A percentile compares a stretch with the other conserved stretches of the same genome.
phyloP scores from a whole-genome alignment of 768 basidiomycete genomes.

The Mycena maculata region DNA sequence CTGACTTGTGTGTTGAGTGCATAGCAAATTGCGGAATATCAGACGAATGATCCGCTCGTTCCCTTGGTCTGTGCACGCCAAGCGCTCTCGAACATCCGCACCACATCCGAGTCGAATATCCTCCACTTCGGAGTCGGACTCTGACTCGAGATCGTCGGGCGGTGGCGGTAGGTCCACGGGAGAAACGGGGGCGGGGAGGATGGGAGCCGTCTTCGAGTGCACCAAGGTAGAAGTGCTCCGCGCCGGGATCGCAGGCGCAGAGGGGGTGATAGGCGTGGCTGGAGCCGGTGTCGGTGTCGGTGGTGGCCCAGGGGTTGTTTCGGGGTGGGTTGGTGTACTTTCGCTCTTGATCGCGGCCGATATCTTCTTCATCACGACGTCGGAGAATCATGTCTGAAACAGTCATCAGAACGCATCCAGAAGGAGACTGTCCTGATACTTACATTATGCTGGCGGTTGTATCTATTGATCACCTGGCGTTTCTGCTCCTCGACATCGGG shows the following conservation, averaged over 20 bases:
- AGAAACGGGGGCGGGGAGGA: constrained; percentile 47
- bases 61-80: no score
- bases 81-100: constrained; percentile 84
- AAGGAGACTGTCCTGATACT: no score
- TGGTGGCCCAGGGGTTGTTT: background rate
- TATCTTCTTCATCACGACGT: no score
- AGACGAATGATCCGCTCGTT: no score
- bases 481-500: no score
- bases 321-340: constrained; percentile 41
- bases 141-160: constrained; percentile 18
- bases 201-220: constrained; percentile 46
- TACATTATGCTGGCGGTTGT: no score
- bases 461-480: no score
- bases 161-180: background rate
- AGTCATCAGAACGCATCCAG: no score
- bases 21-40: no score
- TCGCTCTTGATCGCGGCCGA: no score
- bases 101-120: constrained; percentile 86
- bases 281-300: background rate
- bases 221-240: constrained; percentile 39
- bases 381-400: no score
- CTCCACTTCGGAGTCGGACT: constrained; percentile 40
- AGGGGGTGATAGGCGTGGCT: background rate
- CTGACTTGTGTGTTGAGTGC: no score
- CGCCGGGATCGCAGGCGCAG: constrained; percentile 43